Evolutionary conservation across 495 filamentous ascomycete genomes (phyloP), one percentile per base, ranked within the genome.

Genomic region (Parathielavia appendiculata): DNA sequence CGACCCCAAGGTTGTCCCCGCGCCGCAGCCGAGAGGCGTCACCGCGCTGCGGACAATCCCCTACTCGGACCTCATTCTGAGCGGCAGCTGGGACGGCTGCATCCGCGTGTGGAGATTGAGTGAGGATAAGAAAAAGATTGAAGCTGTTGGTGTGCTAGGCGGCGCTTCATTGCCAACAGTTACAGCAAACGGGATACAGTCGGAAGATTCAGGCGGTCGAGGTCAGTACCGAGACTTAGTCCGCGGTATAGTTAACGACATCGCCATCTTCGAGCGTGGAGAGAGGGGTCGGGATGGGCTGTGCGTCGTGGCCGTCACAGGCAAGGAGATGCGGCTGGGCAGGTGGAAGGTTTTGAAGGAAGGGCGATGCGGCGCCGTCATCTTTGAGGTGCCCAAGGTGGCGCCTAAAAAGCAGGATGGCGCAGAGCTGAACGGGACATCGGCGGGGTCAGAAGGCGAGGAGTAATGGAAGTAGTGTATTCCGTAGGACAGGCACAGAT

Each of bases 31-130:
- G 17, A 80, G 92, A 55, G 91, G 88, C 80, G 92, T 98, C 68
- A 97, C 93, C 10, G 93, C 93, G 2, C 74, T 98, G 44, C 76
- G 86, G 30, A 87, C 87, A 5, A 77, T 97, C 39, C 91, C 92
- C 0, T 95, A 90, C 65, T 90, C 89, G 11, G 90, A 98, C 65
- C 72, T 96, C 32, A 79, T 97, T 39, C 73, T 97, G 38, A 92
- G 84, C 59, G 93, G 92, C 16, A 95, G 89, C 69, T 97, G 92
- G 90, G 93, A 98, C 72, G 93, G 93, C 1, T 82, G 77, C 63
- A 79, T 97, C 16, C 79, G 92, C 30, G 86, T 84, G n/a, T 98
- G 91, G 91, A 81, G 75, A 56, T 76, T 97, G 43, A 87, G 85
- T 39, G 79, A 87, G 20, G 91, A 96, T 62, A 96, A 95, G 72